phyloP scores from a whole-genome alignment of 768 basidiomycete species.

The Leccinum subtestaceum region DNA sequence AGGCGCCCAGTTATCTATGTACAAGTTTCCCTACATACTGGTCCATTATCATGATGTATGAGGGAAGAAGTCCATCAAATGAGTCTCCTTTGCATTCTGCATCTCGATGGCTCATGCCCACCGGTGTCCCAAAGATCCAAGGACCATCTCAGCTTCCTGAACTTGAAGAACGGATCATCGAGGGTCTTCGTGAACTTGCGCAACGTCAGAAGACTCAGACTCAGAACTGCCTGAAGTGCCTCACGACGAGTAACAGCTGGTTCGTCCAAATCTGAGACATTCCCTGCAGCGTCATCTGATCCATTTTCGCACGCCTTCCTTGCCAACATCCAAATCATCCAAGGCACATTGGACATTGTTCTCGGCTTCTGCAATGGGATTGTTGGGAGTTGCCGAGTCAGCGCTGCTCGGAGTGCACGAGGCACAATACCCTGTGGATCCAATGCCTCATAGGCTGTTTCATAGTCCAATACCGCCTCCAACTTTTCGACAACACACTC shows the following conservation, averaged over 20 bases:
- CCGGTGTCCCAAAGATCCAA: not conserved
- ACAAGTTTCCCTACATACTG: too few species aligned
- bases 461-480: too few species aligned
- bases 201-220: not conserved
- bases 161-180: not conserved
- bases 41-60: not conserved
- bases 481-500: too few species aligned
- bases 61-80: not conserved
- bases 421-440: too few species aligned
- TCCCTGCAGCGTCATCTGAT: not conserved
- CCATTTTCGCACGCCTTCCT: not conserved
- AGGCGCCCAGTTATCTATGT: not conserved
- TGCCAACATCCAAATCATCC: not conserved
- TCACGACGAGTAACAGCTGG: not conserved
- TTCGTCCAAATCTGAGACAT: not conserved
- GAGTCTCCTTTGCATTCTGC: not conserved
- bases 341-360: too few species aligned
- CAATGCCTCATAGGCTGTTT: too few species aligned
- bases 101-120: not conserved
- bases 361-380: too few species aligned
- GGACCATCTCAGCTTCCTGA: not conserved
- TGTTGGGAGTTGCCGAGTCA: too few species aligned
- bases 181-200: not conserved
- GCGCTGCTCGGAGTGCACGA: too few species aligned
- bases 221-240: not conserved